Percentiles rank a stretch among this genome's conserved stretches.
Conservation (phyloP, 441 rosid species). For the Aquilaria agallochum region DNA sequence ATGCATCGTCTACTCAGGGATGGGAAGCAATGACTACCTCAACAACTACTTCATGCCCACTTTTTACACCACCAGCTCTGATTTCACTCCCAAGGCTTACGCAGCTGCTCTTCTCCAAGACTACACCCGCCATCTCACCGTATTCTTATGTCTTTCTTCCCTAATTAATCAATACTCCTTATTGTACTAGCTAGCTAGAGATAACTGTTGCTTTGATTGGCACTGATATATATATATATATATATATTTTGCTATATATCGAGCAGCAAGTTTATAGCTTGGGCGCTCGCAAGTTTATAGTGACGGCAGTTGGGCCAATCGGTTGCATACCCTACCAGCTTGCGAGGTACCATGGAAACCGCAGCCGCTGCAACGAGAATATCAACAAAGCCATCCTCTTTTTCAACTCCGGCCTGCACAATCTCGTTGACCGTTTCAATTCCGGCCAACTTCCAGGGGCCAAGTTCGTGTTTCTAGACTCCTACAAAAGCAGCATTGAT, state of each 20-base stretch:
- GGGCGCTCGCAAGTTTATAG: conserved; percentile 84
- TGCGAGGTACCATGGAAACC: conserved; percentile 53
- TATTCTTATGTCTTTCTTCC: not conserved
- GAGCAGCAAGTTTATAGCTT: conserved; percentile 48
- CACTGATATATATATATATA: too few relatives aligned
- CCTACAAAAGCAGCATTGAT: conserved; percentile 56
- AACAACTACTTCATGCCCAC: conserved; percentile 84
- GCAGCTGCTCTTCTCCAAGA: conserved; percentile 67
- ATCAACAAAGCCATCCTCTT: conserved; percentile 57
- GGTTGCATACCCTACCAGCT: conserved; percentile 94
- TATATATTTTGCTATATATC: not conserved
- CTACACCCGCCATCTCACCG: conserved; percentile 62
- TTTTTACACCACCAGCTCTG: conserved; percentile 58
- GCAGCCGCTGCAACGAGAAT: conserved; percentile 64
- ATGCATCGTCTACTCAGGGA: conserved; percentile 68
- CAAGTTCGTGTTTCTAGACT: conserved; percentile 68
- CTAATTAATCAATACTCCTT: not conserved
- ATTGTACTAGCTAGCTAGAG: not conserved
- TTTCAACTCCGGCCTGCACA: conserved; percentile 65
- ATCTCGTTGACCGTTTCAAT: conserved; percentile 53
- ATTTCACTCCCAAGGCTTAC: conserved; percentile 45
- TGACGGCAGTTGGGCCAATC: conserved; percentile 70
- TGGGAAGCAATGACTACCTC: conserved; percentile 93
- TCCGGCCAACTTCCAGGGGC: conserved; percentile 65
- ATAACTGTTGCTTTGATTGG: not conserved